Conservation (phyloP, 257 asterid species). For the Linaria vulgaris region DNA sequence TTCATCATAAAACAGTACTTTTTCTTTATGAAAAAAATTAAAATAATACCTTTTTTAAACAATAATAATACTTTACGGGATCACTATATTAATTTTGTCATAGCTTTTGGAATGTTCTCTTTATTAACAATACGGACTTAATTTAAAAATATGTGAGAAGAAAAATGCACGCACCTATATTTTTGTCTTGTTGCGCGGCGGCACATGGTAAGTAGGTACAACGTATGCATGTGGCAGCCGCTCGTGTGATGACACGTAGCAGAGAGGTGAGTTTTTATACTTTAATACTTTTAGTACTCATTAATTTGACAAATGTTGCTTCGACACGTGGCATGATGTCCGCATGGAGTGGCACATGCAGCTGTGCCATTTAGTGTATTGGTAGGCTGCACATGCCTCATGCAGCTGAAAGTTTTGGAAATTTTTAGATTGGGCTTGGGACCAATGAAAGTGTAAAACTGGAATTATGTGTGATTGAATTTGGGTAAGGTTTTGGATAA, state of each 20-base stretch:
- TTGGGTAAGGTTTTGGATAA: no score
- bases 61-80: no score
- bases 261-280: neutral
- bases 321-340: conserved; percentile 24
- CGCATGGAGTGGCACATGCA: conserved; percentile 40
- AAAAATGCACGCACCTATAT: neutral
- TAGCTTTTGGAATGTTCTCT: conserved; percentile 5
- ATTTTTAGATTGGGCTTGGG: no score
- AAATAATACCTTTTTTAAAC: no score
- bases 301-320: neutral
- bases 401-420: neutral
- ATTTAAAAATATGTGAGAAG: neutral
- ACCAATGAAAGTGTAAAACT: no score
- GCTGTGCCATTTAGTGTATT: neutral
- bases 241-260: conserved; percentile 36
- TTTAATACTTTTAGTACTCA: neutral
- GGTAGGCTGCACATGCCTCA: conserved; percentile 26
- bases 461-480: no score
- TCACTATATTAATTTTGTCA: neutral
- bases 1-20: neutral
- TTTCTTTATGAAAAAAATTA: no score
- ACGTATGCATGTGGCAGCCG: conserved; percentile 28
- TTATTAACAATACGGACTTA: neutral
- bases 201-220: conserved; percentile 40
- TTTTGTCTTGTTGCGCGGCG: conserved; percentile 39